A percentile compares a stretch with the other conserved stretches of the same genome.
phyloP scores from a whole-genome alignment of 768 basidiomycete species.

The Leccinum subtestaceum region DNA sequence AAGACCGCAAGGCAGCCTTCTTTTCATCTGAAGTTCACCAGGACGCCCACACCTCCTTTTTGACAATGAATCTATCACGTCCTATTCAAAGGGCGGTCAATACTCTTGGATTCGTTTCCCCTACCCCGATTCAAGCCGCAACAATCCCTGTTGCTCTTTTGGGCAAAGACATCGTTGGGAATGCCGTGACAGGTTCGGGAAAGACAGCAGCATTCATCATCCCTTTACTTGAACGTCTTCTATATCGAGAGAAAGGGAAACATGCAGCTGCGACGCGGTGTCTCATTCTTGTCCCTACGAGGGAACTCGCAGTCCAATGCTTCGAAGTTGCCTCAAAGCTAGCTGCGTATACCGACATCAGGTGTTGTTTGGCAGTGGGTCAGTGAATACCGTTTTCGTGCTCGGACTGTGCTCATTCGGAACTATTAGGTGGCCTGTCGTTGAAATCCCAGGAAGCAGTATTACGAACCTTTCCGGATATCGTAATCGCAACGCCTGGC shows the following conservation, averaged over 20 bases:
- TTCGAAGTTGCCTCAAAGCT: constrained; percentile 87
- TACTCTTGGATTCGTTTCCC: constrained; percentile 73
- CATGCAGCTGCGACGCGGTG: constrained; percentile 86
- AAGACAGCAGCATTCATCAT: constrained; percentile 98
- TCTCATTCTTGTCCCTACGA: constrained; percentile 88
- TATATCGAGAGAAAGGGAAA: constrained; percentile 89
- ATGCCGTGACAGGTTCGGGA: constrained; percentile 94
- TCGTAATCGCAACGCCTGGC: constrained; percentile 95
- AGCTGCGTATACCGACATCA: constrained; percentile 83
- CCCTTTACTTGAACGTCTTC: constrained; percentile 87
- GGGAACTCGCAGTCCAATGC: constrained; percentile 95
- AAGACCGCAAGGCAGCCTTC: constrained; percentile 80
- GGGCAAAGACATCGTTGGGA: constrained; percentile 95
- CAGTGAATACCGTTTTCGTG: constrained; percentile 16
- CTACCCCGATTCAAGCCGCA: constrained; percentile 94
- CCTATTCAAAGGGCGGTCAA: constrained; percentile 89
- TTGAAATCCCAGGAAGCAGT: constrained; percentile 87
- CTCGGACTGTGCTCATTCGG: constrained; percentile 3
- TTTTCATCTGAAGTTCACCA: constrained; percentile 63
- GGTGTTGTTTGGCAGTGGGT: constrained; percentile 93
- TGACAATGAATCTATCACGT: constrained; percentile 93
- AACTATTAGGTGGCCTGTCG: constrained; percentile 76
- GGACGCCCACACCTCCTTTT: constrained; percentile 72
- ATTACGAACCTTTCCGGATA: constrained; percentile 84
- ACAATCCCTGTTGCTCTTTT: constrained; percentile 91